Base-by-base conservation (phyloP, 768 basidiomycete species). In the Vararia minispora region DNA sequence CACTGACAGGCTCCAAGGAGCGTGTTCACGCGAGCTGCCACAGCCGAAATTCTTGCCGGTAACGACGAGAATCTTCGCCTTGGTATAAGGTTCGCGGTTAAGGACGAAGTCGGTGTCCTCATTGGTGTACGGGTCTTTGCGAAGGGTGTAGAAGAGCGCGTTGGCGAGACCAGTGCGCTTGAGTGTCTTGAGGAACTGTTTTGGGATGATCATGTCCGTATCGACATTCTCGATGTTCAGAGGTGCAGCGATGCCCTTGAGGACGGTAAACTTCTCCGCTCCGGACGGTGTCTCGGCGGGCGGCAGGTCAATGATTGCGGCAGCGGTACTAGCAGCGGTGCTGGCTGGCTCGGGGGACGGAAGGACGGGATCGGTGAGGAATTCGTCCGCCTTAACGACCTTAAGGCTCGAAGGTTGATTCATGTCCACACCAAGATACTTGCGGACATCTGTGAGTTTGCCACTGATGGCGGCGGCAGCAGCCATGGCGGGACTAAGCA, bases 401-500 rank as follows among this genome's bases (percentile, higher is more conserved):
- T 90, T 94, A 48, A 90, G 59, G 35, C 73, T 70, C 25, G 71
- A 50, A 6, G 48, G 46, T 2, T 56, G 33, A n/a, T 46, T 41
- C 28, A 42, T 28, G 8, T 52, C 51, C 18, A 52, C 55, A 30
- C 64, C 59, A 38, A 72, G 54, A 51, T 68, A 55, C 52, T 73
- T 71, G 47, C 76, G 62, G 17, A 74, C 74, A 52, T 79, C 76
- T 30, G 70, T 68, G 45, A 79, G 60, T 50, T 63, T 61, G 16
- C 76, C 76, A 2, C 66, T 71, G 41, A 79, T 64, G 18, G 76
- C 76, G 12, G 76, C 75, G 0, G 76, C 75, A 5, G 76, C 72
- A 3, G 76, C 76, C 76, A 79, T 79, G 12, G 74, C 76, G n/a
- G 76, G 76, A 40, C 65, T 68, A 60, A 76, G 64, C 34, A 79